These are phyloP conservation scores for Ceratorhiza oryzae-sativae DNA, from an alignment of 1,284 basidiomycete genomes.

Conservation along the genomic window DNA sequence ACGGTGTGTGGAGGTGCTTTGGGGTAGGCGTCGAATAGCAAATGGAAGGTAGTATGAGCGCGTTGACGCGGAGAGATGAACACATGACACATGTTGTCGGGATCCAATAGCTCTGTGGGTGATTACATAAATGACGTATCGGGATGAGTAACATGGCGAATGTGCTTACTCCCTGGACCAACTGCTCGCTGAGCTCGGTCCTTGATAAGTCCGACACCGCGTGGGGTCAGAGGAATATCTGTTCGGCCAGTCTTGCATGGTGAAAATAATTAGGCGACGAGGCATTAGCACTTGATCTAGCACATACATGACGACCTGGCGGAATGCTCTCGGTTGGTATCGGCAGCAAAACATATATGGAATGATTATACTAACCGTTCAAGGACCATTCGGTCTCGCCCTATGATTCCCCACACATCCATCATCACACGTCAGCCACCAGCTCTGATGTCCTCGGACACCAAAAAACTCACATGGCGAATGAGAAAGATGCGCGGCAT, in stretches of 20 bases:
- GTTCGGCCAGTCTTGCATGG: conserved; percentile 78
- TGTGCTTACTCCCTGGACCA: conserved; percentile 73
- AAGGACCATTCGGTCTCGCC: conserved; percentile 96
- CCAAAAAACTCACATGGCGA: conserved; percentile 66
- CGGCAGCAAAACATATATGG: conserved; percentile 48
- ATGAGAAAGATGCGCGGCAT: conserved; percentile 79
- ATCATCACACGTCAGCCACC: conserved; percentile 29
- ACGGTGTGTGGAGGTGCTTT: conserved; percentile 62
- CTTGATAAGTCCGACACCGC: conserved; percentile 77
- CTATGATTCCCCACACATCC: conserved; percentile 47
- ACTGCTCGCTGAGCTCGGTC: conserved; percentile 71
- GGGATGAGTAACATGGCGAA: background rate
- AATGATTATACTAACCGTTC: conserved; percentile 60
- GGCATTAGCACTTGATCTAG: conserved; percentile 12
- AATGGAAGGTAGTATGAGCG: conserved; percentile 83
- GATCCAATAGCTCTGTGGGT: conserved; percentile 75
- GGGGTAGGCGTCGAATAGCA: conserved; percentile 70
- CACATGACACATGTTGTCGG: conserved; percentile 75
- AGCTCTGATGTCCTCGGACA: background rate
- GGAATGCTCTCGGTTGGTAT: conserved; percentile 5
- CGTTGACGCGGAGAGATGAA: conserved; percentile 85
- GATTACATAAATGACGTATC: background rate
- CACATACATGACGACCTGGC: conserved; percentile 72
- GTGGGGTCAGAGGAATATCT: conserved; percentile 86
- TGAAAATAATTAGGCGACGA: conserved; percentile 21